phyloP scores from a whole-genome alignment of 331 rosid species.

The Quercus tomentella region DNA sequence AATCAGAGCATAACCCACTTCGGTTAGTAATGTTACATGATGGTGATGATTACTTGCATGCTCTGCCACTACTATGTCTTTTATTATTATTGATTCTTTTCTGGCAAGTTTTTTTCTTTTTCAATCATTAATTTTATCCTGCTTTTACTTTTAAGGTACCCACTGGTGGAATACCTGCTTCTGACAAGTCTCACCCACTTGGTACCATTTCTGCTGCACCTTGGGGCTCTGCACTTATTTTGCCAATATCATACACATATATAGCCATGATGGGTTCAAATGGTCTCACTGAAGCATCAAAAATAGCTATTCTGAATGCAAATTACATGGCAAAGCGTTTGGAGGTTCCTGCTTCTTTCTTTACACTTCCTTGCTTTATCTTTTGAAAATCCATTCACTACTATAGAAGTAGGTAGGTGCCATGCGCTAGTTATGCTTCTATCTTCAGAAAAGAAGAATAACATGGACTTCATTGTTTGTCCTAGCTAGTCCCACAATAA shows the following conservation, averaged over 20 bases:
- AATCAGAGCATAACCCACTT: not conserved
- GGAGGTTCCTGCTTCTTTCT: constrained; percentile 56
- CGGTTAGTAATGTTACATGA: not conserved
- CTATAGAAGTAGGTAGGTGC: not conserved
- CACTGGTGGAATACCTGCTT: constrained; percentile 93
- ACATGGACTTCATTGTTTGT: not conserved
- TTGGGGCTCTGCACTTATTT: constrained; percentile 99
- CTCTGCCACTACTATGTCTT: not conserved
- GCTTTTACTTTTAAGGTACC: constrained; percentile 39
- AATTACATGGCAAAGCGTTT: constrained; percentile 97
- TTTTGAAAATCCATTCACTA: not conserved
- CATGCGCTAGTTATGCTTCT: not conserved
- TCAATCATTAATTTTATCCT: not conserved
- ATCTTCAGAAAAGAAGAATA: not conserved
- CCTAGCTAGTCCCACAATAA: not conserved
- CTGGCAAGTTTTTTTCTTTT: not conserved
- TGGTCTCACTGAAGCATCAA: constrained; percentile 95
- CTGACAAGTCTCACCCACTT: constrained; percentile 77
- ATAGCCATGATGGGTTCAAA: constrained; percentile 99
- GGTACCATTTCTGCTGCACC: constrained; percentile 98
- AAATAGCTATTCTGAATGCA: constrained; percentile 93
- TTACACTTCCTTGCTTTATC: not conserved
- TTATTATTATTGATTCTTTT: not conserved
- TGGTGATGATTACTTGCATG: not conserved
- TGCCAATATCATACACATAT: constrained; percentile 94